Conservation (phyloP, 345 rosid species). For the Cardamine occulta region DNA sequence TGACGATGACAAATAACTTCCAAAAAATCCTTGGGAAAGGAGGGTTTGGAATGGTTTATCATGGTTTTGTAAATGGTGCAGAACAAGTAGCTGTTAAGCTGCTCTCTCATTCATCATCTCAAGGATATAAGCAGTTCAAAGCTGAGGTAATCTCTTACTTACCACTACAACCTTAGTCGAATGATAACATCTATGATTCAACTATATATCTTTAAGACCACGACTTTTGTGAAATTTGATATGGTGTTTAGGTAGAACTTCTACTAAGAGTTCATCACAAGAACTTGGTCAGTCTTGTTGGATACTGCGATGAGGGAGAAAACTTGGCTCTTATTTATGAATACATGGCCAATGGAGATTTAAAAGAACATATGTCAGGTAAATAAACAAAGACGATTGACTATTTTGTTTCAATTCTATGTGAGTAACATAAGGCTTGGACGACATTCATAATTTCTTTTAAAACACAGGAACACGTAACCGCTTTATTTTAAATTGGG, state of each 20-base stretch:
- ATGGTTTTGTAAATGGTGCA: slow-evolving; percentile 44
- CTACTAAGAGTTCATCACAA: slow-evolving; percentile 66
- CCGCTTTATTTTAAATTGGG: slow-evolving; percentile 47
- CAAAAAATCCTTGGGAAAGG: slow-evolving; percentile 55
- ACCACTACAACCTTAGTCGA: neutral
- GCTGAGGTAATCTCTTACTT: slow-evolving; percentile 45
- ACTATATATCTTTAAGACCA: neutral
- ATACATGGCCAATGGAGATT: slow-evolving; percentile 58
- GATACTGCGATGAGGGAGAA: slow-evolving; percentile 49
- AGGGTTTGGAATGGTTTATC: slow-evolving; percentile 67
- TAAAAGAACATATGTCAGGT: slow-evolving; percentile 53
- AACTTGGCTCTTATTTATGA: slow-evolving; percentile 57
- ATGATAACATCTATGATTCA: neutral
- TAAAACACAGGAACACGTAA: slow-evolving; percentile 24
- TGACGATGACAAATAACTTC: slow-evolving; percentile 55
- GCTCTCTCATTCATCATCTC: slow-evolving; percentile 46
- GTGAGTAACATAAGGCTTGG: neutral
- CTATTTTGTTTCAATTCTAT: neutral
- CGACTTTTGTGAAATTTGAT: neutral
- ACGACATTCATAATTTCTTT: neutral
- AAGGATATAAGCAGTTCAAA: slow-evolving; percentile 49
- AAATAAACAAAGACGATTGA: neutral
- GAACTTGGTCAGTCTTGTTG: slow-evolving; percentile 54
- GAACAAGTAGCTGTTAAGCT: slow-evolving; percentile 48
- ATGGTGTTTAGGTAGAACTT: slow-evolving; percentile 50